Conservation (phyloP, 2,329 filamentous ascomycete genomes). For the Claviceps pazoutovae region DNA sequence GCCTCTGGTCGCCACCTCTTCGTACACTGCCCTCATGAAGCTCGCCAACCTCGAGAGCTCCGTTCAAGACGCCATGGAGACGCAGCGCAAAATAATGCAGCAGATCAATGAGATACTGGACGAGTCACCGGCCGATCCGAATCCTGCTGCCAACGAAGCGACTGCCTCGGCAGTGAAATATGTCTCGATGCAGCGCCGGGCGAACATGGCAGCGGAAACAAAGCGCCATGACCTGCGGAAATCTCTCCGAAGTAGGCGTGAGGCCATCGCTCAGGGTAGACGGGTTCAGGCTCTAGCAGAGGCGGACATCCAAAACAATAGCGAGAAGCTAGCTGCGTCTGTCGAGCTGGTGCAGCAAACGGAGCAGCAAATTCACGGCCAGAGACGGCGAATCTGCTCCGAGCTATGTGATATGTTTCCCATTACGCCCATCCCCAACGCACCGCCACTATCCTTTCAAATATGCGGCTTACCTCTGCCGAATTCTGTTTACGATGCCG, state of each 20-base stretch:
- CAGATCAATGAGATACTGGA: conserved; percentile 56
- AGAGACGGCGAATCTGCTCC: conserved; percentile 76
- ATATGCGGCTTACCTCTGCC: conserved; percentile 69
- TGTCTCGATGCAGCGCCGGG: conserved; percentile 49
- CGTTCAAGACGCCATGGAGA: conserved; percentile 76
- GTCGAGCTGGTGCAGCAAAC: conserved; percentile 40
- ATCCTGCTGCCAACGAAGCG: conserved; percentile 35
- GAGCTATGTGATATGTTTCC: conserved; percentile 69
- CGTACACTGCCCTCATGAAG: conserved; percentile 79
- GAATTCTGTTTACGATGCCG: conserved; percentile 59
- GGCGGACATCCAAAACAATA: conserved; percentile 47
- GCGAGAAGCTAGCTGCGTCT: conserved; percentile 43
- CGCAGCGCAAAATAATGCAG: conserved; percentile 56
- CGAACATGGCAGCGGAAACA: conserved; percentile 46
- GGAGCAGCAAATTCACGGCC: conserved; percentile 59
- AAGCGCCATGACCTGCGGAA: conserved; percentile 53
- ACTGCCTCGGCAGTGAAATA: conserved; percentile 35
- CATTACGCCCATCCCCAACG: conserved; percentile 49
- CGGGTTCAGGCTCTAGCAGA: conserved; percentile 43
- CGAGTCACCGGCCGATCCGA: conserved; percentile 24
- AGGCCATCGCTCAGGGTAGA: conserved; percentile 53
- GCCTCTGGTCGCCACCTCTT: conserved; percentile 48
- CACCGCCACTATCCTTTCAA: conserved; percentile 60
- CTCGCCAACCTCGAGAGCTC: conserved; percentile 80
- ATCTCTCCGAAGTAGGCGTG: conserved; percentile 50